Percentiles rank a stretch among this genome's conserved stretches.
Conservation (phyloP, 345 rosid species). For the Eucalyptus cloeziana region DNA sequence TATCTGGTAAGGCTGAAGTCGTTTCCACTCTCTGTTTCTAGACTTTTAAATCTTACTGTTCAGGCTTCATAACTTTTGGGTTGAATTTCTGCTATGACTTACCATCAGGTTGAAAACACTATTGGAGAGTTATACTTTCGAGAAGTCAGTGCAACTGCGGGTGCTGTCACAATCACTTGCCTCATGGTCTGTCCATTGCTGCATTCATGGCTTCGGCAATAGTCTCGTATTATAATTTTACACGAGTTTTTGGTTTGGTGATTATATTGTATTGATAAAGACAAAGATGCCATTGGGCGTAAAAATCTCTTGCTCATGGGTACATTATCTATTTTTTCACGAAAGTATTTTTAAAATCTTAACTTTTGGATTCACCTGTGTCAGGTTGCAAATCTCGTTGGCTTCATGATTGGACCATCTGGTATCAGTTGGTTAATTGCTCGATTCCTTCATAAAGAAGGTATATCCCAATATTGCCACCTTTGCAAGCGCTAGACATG, state of each 20-base stretch:
- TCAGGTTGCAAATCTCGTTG: constrained; percentile 90
- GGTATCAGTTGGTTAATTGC: constrained; percentile 66
- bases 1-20: neutral
- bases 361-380: neutral
- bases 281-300: neutral
- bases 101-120: constrained; percentile 47
- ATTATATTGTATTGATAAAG: neutral
- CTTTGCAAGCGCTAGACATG: neutral
- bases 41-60: neutral
- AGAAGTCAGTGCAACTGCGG: constrained; percentile 68
- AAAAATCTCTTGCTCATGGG: neutral
- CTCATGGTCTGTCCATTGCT: constrained; percentile 59
- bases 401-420: constrained; percentile 85
- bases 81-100: neutral
- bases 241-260: neutral
- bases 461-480: constrained; percentile 8
- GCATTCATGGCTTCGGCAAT: neutral
- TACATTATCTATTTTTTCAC: neutral
- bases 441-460: constrained; percentile 53
- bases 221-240: neutral
- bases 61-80: neutral
- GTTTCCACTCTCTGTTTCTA: neutral
- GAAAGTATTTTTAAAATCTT: too few species aligned
- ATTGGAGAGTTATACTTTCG: constrained; percentile 41
- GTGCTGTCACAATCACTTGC: constrained; percentile 81